Base-by-base conservation (phyloP, 176 grass and related monocot genomes). In the Triticum monococcum region DNA sequence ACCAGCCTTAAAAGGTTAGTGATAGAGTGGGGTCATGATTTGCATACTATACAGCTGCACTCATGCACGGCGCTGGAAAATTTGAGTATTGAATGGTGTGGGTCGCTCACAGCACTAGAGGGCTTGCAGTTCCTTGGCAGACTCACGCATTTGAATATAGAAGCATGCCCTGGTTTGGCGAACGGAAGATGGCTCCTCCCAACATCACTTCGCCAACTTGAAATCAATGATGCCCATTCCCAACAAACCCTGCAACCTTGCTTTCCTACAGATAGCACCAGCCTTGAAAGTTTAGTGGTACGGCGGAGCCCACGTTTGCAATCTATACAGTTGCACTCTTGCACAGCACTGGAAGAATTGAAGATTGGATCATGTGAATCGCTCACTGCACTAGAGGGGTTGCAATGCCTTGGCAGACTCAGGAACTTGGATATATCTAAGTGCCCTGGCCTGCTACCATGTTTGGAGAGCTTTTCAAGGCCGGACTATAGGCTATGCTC, bases 351-450 rank as follows among this genome's bases (percentile, higher is more conserved):
- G 38, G n/a, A 23, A 25, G 41, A 43, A 3, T 12, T 43, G 40
- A 41, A 0, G 1, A 41, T 41, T 41, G 0, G 8, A 2, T 0
- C 0, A 0, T 43, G 41, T 43, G 2, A 2, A 11, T 12, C 41
- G 41, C 10, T 43, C 2, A 41, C 38, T 41, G 40, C 9, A 33
- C 6, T 91, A 18, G 60, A 82, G 46, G 90, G 86, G 37, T 4
- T 83, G 28, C 22, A 30, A 56, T 80, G 10, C 52, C 65, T 78
- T 11, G 16, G 13, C 3, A 6, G 76, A 9, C 40, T 89, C 8
- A 64, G 14, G 56, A 2, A 7, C 11, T 75, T 92, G 78, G 0
- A 22, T 2, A 3, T 73, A 64, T 0, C 0, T 0, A 0, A 0
- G 0, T 80, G 69, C 7, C 78, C 62, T 5, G 2, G 4, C n/a